Base-by-base conservation (phyloP, 2,329 filamentous ascomycete genomes). In the Xylaria sp. region DNA sequence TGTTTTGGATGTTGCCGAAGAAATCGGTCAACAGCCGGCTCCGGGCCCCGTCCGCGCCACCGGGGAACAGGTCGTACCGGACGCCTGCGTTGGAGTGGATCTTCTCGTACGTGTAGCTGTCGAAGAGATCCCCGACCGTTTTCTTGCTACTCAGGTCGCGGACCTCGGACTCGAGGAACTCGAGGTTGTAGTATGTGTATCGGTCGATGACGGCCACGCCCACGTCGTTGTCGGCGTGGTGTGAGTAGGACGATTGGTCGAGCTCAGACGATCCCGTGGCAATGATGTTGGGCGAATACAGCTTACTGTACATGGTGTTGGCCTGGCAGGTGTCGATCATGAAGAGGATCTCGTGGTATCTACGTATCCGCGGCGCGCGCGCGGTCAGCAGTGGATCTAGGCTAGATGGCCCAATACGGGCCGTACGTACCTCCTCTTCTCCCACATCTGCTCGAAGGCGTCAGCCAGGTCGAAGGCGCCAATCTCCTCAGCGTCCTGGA, bases 241-340 rank as follows among this genome's bases (percentile, higher is more conserved):
- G 95, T 1, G 92, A 96, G 78, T 99, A 99, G 0, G 91, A 96
- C 4, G 92, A 97, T 77, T 99, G 92, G 74, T 98, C 94, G 63
- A 98, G 89, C 75, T 95, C 93, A 3, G 91, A 96, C 31, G 92
- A 96, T n/a, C 95, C 95, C 0, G 96, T 99, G 0, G 95, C 95
- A 72, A 99, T 93, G 71, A 99, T 97, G 73, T 98, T 98, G 48
- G 94, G 94, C 4, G 93, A 96, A 81, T 99, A 99, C 73, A 99
- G 92, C 71, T 97, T 94, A 74, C 89, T 94, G 80, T 97, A 99
- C 93, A 99, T 97, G 31, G 95, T 99, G 77, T 99, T 99, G 57
- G 95, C 95, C 80, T 99, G 95, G 80, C 95, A 99, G 0, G 95
- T 99, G 77, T 99, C 95, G 78, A 99, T 99, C 95, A 99, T 99